Base-by-base conservation (phyloP, 345 rosid genomes). In the Crucihimalaya himalaica region DNA sequence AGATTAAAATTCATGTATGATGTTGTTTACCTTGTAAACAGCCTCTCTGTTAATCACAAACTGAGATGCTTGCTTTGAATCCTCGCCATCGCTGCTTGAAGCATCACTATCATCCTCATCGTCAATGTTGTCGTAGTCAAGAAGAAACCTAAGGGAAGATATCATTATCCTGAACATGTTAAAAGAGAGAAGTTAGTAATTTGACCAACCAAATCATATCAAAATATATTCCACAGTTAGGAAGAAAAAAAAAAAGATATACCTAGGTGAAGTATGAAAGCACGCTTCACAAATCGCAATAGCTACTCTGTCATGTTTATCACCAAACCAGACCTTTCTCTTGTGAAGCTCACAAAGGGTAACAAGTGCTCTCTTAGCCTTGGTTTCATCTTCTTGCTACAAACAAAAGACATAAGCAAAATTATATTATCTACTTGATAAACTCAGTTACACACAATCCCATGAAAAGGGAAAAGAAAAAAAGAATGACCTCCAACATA, bases 241-340 rank as follows among this genome's bases (percentile, higher is more conserved):
- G 21, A 10, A 3, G 2, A 0, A 9, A 35, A 35, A 11, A 9
- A 35, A 3, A 34, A 15, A 47, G 3, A 20, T 37, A 62, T 64
- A 94, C 98, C 96, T 83, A 37, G 96, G 83, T 32, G 94, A 85
- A 16, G 91, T 68, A 82, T 94, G 96, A 70, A 91, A 94, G 78
- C 97, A 91, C 0, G 95, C 96, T 67, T 58, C 82, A 79, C 98
- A 94, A 76, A 94, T 87, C 1, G 97, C 90, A 86, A 88, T 87
- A 15, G 96, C 89, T 23, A 97, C 89, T 82, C 95, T 89, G 13
- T 88, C 95, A 71, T 94, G 86, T 79, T 87, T 85, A 61, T 89
- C 89, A 77, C 93, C 80, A 71, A 87, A 83, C 98, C 98, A 94
- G 32, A 89, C 90, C 78, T 86, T 89, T 78, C 86, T 88, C 62